Percentiles rank a stretch among this genome's conserved stretches.
These are phyloP conservation scores for Orobanche coerulescens DNA, from an alignment of 257 asterid genomes.

Conservation along the genomic window DNA sequence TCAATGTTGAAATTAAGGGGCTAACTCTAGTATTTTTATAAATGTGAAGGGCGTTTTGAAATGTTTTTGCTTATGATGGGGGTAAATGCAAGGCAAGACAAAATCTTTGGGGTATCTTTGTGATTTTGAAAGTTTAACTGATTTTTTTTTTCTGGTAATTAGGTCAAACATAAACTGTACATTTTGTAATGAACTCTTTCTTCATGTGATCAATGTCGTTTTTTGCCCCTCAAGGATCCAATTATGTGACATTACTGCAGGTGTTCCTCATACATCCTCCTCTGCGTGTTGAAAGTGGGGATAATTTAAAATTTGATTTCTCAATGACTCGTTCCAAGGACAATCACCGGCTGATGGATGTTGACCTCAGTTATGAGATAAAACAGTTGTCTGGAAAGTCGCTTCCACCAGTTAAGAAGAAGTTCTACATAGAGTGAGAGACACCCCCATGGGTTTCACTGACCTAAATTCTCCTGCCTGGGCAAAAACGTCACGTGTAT, in stretches of 20 bases:
- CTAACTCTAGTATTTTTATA: too few species aligned
- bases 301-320: constrained; percentile 37
- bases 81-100: too few species aligned
- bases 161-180: too few species aligned
- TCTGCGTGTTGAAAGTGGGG: constrained; percentile 38
- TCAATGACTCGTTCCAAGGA: constrained; percentile 69
- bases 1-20: too few species aligned
- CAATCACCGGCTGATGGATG: constrained; percentile 86
- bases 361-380: constrained; percentile 53
- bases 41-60: too few species aligned
- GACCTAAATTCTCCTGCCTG: background rate
- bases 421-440: constrained; percentile 75
- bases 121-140: too few species aligned
- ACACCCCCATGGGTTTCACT: background rate
- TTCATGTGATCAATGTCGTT: too few species aligned
- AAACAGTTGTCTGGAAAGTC: constrained; percentile 44
- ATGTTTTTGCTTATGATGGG: too few species aligned
- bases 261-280: constrained; percentile 75
- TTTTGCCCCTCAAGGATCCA: constrained; percentile 13
- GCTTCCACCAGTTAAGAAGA: constrained; percentile 38
- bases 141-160: too few species aligned
- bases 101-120: too few species aligned
- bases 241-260: constrained; percentile 36
- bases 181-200: too few species aligned
- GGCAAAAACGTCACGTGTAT: too few species aligned